Evolutionary conservation across 495 filamentous ascomycete genomes (phyloP).

Genomic region (Neurospora sp.): DNA sequence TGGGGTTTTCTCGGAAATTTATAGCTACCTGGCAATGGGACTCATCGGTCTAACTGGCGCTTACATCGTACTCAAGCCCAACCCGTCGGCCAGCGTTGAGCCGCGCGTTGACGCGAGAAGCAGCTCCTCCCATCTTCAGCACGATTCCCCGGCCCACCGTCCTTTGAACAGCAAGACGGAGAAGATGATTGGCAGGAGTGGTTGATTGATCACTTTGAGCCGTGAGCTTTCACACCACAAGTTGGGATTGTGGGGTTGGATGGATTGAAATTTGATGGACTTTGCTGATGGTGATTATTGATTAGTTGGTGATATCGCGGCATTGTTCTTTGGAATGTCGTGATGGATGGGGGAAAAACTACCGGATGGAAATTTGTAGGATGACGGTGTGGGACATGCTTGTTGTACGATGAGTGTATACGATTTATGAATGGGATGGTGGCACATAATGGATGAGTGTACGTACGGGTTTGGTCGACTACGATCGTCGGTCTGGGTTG

Average conservation of each 20-base stretch:
- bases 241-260: not conserved
- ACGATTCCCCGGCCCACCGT: not conserved
- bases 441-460: not conserved
- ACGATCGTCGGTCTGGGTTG: too few species aligned
- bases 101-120: not conserved
- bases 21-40: not conserved
- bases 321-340: too few species aligned
- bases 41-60: not conserved
- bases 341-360: not conserved
- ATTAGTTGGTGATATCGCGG: too few species aligned
- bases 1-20: too few species aligned
- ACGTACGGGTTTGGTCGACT: too few species aligned
- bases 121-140: not conserved
- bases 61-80: not conserved
- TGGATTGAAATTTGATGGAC: not conserved
- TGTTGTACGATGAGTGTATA: not conserved
- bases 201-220: not conserved
- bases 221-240: too few species aligned
- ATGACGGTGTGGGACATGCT: not conserved
- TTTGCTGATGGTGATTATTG: too few species aligned
- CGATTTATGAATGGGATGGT: not conserved
- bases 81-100: not conserved
- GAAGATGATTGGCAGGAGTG: slow-evolving; percentile 3
- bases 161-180: not conserved
- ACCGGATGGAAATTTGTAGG: not conserved